These are phyloP conservation scores for Ceratorhiza oryzae-sativae DNA, from an alignment of 1,284 basidiomycete genomes.

Conservation along the genomic window DNA sequence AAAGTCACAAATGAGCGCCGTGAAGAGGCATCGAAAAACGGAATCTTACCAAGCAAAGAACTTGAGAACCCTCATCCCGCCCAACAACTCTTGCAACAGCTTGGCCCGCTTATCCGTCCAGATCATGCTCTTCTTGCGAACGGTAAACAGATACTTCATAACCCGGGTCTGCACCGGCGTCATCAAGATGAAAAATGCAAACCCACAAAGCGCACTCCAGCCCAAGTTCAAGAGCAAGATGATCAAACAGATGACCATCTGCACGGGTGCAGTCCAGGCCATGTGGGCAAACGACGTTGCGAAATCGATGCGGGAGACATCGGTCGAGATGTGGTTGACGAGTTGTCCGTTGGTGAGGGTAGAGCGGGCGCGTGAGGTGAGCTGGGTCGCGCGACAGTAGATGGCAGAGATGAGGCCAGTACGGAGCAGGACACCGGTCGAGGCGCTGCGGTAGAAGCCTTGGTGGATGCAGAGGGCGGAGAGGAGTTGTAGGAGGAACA, in stretches of 20 bases:
- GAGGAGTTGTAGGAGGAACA: slow-evolving; percentile 74
- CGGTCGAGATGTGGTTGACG: slow-evolving; percentile 92
- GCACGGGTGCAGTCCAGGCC: slow-evolving; percentile 77
- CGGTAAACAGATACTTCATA: slow-evolving; percentile 83
- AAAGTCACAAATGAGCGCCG: slow-evolving; percentile 4
- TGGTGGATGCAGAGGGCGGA: slow-evolving; percentile 77
- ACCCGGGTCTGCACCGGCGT: slow-evolving; percentile 70
- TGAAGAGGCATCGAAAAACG: slow-evolving; percentile 54
- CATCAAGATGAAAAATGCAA: slow-evolving; percentile 76
- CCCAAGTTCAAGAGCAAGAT: slow-evolving; percentile 77
- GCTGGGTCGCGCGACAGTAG: slow-evolving; percentile 73
- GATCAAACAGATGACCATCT: slow-evolving; percentile 72
- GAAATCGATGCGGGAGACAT: slow-evolving; percentile 91
- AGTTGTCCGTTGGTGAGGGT: slow-evolving; percentile 86
- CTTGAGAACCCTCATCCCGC: slow-evolving; percentile 84
- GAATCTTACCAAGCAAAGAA: slow-evolving; percentile 83
- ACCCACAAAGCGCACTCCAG: slow-evolving; percentile 77
- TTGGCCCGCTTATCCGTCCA: slow-evolving; percentile 90
- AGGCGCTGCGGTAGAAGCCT: slow-evolving; percentile 77
- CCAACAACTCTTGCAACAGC: slow-evolving; percentile 70
- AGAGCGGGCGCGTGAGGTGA: slow-evolving; percentile 82
- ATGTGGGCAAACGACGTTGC: slow-evolving; percentile 80
- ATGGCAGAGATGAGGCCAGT: slow-evolving; percentile 77
- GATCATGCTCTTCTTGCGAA: slow-evolving; percentile 80
- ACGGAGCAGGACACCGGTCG: slow-evolving; percentile 71